phyloP scores from a whole-genome alignment of 2,329 filamentous ascomycete species.

The Botrytis squamosa region DNA sequence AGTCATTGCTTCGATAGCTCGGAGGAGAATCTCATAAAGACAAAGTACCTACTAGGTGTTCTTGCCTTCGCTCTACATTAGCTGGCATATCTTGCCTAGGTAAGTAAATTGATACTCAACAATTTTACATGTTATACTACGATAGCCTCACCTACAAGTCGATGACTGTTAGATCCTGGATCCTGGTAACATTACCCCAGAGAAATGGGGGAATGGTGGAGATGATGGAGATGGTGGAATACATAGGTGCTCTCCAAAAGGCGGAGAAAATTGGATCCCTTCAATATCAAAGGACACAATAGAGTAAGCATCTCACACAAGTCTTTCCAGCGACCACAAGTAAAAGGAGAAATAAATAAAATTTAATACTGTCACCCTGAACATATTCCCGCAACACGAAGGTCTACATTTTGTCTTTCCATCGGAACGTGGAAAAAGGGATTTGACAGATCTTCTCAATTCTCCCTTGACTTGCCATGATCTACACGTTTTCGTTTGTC shows the following conservation, averaged over 20 bases:
- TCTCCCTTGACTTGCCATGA: background rate
- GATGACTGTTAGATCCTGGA: background rate
- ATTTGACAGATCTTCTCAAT: background rate
- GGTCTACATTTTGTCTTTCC: background rate
- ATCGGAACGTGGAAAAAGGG: background rate
- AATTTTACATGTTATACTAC: too few species aligned
- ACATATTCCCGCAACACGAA: background rate
- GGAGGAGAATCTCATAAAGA: too few species aligned
- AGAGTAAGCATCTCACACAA: background rate
- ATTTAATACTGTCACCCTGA: too few species aligned
- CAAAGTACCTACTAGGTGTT: too few species aligned
- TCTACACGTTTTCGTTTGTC: background rate
- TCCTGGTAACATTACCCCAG: background rate
- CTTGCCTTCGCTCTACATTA: background rate
- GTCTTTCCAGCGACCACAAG: background rate
- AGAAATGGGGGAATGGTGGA: background rate
- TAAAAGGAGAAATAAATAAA: background rate
- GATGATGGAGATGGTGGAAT: background rate
- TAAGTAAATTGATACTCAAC: too few species aligned
- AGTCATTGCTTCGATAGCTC: background rate
- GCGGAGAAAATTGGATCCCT: background rate
- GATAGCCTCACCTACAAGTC: too few species aligned
- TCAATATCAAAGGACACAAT: background rate
- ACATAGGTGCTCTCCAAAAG: background rate
- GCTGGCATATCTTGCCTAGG: too few species aligned